Evolutionary conservation across 2,329 filamentous ascomycete genomes (phyloP).

Genomic region (Fusarium subtropicale): DNA sequence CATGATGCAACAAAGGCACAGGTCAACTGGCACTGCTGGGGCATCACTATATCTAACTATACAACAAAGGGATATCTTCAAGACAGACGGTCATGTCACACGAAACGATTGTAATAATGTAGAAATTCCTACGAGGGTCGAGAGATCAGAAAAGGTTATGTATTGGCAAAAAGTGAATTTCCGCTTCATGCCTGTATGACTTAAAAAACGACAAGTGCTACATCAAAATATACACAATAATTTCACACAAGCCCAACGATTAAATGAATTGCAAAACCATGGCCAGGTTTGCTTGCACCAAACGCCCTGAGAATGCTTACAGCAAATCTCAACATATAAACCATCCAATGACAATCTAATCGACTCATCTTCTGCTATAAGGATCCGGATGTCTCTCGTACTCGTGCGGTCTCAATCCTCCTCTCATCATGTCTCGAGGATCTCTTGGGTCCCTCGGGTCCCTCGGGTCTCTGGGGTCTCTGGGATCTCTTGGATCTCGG

Average conservation of each 20-base stretch:
- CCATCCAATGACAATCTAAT: background rate
- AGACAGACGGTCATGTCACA: background rate
- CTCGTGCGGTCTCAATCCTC: slow-evolving; percentile 59
- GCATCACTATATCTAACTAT: too few species aligned
- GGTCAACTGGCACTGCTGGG: too few species aligned
- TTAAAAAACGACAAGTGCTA: background rate
- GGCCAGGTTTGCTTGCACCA: slow-evolving; percentile 10
- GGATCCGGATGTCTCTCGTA: slow-evolving; percentile 59
- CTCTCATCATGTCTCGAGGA: slow-evolving; percentile 55
- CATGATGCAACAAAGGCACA: background rate
- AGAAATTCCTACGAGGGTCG: background rate
- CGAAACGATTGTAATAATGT: background rate
- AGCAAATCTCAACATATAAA: background rate
- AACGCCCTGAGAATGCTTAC: slow-evolving; percentile 4
- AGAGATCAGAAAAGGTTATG: background rate
- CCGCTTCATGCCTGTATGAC: background rate
- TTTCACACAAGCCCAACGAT: background rate
- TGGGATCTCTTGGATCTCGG: slow-evolving; percentile 45
- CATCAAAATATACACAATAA: background rate
- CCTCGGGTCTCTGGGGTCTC: slow-evolving; percentile 49
- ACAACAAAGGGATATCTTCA: too few species aligned
- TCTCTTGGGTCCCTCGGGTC: slow-evolving; percentile 51
- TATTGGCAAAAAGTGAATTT: background rate
- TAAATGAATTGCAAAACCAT: background rate
- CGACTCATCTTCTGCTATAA: slow-evolving; percentile 57